Conservation (phyloP, 2,329 filamentous ascomycete species). For the Septoria petroselini region DNA sequence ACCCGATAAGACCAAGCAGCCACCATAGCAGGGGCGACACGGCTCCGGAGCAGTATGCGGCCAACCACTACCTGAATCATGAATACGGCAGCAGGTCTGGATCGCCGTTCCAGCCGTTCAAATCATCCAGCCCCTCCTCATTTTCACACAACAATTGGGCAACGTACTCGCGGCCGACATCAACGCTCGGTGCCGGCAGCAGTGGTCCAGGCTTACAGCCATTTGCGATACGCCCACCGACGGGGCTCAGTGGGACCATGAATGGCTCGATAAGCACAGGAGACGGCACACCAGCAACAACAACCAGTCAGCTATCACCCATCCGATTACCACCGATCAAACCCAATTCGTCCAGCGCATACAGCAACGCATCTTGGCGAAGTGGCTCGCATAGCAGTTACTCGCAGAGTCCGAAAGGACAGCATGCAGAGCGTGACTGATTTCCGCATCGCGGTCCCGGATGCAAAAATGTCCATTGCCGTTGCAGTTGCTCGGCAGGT, state of each 20-base stretch:
- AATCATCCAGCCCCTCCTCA: too few species aligned
- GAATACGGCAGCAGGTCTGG: conserved; percentile 10
- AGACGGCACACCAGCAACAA: background rate
- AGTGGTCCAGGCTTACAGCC: conserved; percentile 5
- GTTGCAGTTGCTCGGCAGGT: conserved; percentile 2
- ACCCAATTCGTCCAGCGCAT: conserved; percentile 10
- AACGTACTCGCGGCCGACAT: conserved; percentile 16
- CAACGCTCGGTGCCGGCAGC: conserved; percentile 9
- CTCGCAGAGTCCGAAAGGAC: conserved; percentile 18
- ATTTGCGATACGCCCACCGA: conserved; percentile 16
- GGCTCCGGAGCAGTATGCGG: conserved; percentile 9
- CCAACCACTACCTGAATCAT: conserved; percentile 8
- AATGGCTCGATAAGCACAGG: conserved; percentile 5
- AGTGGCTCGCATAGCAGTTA: conserved; percentile 17
- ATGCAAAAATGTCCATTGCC: background rate
- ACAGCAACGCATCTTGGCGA: conserved; percentile 13
- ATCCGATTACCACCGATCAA: conserved; percentile 18
- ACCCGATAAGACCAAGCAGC: conserved; percentile 22
- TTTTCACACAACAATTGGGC: conserved; percentile 11
- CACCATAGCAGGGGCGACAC: conserved; percentile 20
- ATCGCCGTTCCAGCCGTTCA: conserved; percentile 16
- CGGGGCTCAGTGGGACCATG: background rate
- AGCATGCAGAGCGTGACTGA: background rate
- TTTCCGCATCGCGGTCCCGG: background rate
- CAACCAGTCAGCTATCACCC: conserved; percentile 9